Percentiles rank a stretch among this genome's conserved stretches.
Conservation (phyloP, 345 rosid species). For the Corchorus capsularis region DNA sequence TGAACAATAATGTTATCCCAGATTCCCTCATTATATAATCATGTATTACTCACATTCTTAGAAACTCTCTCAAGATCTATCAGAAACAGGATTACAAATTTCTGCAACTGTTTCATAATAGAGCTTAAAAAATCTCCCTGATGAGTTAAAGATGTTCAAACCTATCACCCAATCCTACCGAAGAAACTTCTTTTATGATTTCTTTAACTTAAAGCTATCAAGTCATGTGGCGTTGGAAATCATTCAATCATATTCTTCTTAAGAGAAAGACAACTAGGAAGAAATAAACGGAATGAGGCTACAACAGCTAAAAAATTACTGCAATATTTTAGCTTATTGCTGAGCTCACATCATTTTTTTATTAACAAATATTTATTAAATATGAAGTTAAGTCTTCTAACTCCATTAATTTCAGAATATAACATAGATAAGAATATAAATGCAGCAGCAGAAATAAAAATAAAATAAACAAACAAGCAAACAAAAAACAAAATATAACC, state of each 20-base stretch:
- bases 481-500: neutral
- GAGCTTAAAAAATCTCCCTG: too few relatives aligned
- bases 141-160: too few relatives aligned
- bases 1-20: neutral
- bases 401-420: constrained; percentile 4
- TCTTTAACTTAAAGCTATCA: too few relatives aligned
- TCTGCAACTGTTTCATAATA: too few relatives aligned
- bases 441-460: neutral
- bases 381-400: neutral
- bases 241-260: too few relatives aligned
- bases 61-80: neutral
- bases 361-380: neutral
- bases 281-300: too few relatives aligned
- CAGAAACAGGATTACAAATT: too few relatives aligned
- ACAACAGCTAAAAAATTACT: neutral
- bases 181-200: too few relatives aligned
- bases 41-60: constrained; percentile 3
- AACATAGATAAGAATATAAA: neutral
- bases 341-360: neutral
- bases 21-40: neutral
- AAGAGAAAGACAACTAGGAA: too few relatives aligned
- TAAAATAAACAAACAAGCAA: too few relatives aligned
- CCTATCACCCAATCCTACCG: too few relatives aligned
- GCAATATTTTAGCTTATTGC: neutral
- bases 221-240: too few relatives aligned